Evolutionary conservation across 495 filamentous ascomycete genomes (phyloP).

Genomic region (Echria macrotheca): DNA sequence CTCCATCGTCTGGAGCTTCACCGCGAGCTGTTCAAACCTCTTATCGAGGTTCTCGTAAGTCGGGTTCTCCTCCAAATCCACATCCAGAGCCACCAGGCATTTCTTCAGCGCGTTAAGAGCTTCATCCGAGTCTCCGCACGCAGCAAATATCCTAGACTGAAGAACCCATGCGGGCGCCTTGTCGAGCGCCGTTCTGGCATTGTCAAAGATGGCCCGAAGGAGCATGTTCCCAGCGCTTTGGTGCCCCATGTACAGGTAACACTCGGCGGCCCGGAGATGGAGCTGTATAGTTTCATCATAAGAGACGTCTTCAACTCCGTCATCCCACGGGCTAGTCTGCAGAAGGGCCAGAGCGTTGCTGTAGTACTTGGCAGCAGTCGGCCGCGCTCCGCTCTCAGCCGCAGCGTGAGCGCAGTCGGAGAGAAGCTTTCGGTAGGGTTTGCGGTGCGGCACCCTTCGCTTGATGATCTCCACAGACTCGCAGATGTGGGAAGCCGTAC

Average conservation of each 20-base stretch:
- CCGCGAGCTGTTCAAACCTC: constrained; percentile 57
- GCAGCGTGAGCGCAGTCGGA: constrained; percentile 71
- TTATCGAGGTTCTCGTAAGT: constrained; percentile 70
- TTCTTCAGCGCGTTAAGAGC: constrained; percentile 64
- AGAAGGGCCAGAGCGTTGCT: constrained; percentile 68
- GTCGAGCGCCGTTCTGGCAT: constrained; percentile 62
- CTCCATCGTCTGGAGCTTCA: constrained; percentile 54
- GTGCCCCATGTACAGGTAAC: constrained; percentile 68
- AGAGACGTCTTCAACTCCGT: constrained; percentile 60
- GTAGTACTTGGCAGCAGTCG: constrained; percentile 74
- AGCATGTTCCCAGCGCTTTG: constrained; percentile 57
- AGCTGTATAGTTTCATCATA: constrained; percentile 81
- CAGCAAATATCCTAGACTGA: constrained; percentile 68
- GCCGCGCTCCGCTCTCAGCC: constrained; percentile 70
- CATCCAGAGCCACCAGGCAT: constrained; percentile 61
- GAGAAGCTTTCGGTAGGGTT: constrained; percentile 64
- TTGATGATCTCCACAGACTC: constrained; percentile 68
- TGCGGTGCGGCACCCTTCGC: constrained; percentile 49
- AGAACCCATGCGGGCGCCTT: constrained; percentile 76
- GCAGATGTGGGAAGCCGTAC: constrained; percentile 69
- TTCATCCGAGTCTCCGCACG: constrained; percentile 59
- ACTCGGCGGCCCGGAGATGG: constrained; percentile 72
- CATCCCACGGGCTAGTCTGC: constrained; percentile 72
- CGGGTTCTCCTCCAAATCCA: constrained; percentile 57
- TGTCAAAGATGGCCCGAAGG: constrained; percentile 57